Percentiles rank a stretch among this genome's conserved stretches.
These are phyloP conservation scores for Neurospora tetrasperma DNA, from an alignment of 495 filamentous ascomycete genomes.

Conservation along the genomic window DNA sequence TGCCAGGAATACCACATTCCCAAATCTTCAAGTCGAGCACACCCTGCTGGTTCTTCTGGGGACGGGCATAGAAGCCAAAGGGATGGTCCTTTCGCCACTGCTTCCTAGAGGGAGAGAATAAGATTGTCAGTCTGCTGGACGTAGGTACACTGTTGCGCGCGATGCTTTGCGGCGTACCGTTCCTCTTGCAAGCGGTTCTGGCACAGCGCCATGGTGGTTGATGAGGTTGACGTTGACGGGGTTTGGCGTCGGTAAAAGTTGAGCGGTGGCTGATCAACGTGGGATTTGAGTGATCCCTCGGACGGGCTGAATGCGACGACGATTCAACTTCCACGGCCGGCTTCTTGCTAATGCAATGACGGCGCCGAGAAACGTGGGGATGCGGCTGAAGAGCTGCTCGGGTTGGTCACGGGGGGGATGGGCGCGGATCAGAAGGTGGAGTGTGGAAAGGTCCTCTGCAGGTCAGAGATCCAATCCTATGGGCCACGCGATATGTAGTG, in stretches of 20 bases:
- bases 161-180: slow-evolving; percentile 45
- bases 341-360: slow-evolving; percentile 3
- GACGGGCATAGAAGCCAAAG: slow-evolving; percentile 93
- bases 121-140: not conserved
- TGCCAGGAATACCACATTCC: slow-evolving; percentile 94
- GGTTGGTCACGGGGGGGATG: slow-evolving; percentile 12
- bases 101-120: slow-evolving; percentile 47
- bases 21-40: slow-evolving; percentile 87
- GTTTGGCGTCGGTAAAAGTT: slow-evolving; percentile 2
- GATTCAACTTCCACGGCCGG: not conserved
- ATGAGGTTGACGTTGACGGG: slow-evolving; percentile 2
- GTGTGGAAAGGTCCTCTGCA: slow-evolving; percentile 11
- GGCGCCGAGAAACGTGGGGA: slow-evolving; percentile 12
- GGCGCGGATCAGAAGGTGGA: slow-evolving; percentile 5
- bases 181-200: slow-evolving; percentile 85
- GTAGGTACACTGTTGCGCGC: not conserved
- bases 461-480: slow-evolving; percentile 8
- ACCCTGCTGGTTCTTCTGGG: slow-evolving; percentile 65
- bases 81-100: slow-evolving; percentile 96
- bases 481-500: not conserved
- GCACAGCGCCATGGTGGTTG: slow-evolving; percentile 65
- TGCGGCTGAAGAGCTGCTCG: slow-evolving; percentile 6
- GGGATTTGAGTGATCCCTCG: not conserved
- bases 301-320: not conserved
- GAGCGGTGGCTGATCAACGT: slow-evolving; percentile 9